phyloP scores from a whole-genome alignment of 345 rosid species.

The Psidium guajava region DNA sequence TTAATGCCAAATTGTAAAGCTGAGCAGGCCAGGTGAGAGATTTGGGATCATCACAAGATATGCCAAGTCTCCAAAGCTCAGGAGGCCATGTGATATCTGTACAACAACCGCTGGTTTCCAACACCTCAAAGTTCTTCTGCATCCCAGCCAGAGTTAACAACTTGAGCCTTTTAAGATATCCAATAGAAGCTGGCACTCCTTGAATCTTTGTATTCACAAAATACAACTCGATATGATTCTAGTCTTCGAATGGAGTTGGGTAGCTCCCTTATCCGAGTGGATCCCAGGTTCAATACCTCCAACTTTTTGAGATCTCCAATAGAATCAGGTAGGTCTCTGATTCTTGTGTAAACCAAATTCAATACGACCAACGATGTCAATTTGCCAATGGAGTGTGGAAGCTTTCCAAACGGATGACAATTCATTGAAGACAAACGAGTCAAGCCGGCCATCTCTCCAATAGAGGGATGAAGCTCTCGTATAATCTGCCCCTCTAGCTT shows the following conservation, averaged over 20 bases:
- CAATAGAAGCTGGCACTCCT: not conserved
- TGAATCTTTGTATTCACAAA: not conserved
- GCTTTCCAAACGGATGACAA: not conserved
- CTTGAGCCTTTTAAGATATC: not conserved
- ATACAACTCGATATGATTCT: not conserved
- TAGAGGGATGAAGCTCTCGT: not conserved
- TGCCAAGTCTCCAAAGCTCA: not conserved
- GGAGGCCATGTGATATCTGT: not conserved
- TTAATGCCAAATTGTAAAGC: not conserved
- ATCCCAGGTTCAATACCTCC: not conserved
- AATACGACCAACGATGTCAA: not conserved
- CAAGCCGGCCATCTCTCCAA: not conserved
- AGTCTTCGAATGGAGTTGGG: not conserved
- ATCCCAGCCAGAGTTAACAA: not conserved
- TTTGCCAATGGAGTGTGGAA: not conserved
- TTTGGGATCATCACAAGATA: not conserved
- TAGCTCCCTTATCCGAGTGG: not conserved
- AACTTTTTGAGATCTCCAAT: not conserved
- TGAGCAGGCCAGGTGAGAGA: not conserved
- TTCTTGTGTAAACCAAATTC: not conserved
- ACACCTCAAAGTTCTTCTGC: not conserved
- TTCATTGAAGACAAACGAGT: not conserved
- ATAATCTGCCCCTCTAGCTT: not conserved
- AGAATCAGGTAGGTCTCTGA: not conserved
- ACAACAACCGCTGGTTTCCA: too few species aligned